Base-by-base conservation (phyloP, 148 eudicot species). In the Polygonum maritimum region DNA sequence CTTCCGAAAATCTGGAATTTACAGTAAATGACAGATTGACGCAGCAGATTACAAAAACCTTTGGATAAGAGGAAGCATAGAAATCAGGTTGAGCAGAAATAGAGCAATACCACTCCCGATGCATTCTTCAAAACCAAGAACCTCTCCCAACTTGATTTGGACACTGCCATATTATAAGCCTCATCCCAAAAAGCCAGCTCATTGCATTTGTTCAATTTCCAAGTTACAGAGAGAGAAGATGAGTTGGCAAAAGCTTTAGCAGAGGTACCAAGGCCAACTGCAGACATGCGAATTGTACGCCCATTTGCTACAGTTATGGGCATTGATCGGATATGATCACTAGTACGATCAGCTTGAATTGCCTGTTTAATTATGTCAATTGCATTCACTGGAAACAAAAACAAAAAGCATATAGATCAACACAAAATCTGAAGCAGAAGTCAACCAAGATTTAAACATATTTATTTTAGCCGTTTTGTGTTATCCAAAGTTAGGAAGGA, bases 171-270 rank as follows among this genome's bases (percentile, higher is more conserved):
- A 81, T 76, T 80, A 77, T 80, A 78, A 55, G 80, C 51, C 75
- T 86, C 87, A 76, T 82, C 92, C 90, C 89, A 89, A 74, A 75
- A 78, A 70, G 92, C 98, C 80, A 91, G 82, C 35, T 81, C 87
- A 76, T 86, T 83, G 63, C 98, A 93, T 57, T 84, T 80, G 21
- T 73, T 73, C 65, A 89, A 81, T 70, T 91, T 89, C 98, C 98
- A 93, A 33, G 57, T 84, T 69, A 93, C 76, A 74, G 79, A 74
- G 21, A 91, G 85, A 80, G 98, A 91, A 77, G 98, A 93, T 26
- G 94, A 89, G 85, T 93, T 93, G 39, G 90, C 97, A 83, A 93
- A 93, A 80, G 90, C 92, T 85, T 81, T 87, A 77, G 94, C 88
- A 74, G 89, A 76, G 76, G 75, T 51, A 76, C 90, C 85, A 47